These are phyloP conservation scores for Pythium diclinum DNA, from an alignment of 352 stramenopile genomes.

Conservation along the genomic window DNA sequence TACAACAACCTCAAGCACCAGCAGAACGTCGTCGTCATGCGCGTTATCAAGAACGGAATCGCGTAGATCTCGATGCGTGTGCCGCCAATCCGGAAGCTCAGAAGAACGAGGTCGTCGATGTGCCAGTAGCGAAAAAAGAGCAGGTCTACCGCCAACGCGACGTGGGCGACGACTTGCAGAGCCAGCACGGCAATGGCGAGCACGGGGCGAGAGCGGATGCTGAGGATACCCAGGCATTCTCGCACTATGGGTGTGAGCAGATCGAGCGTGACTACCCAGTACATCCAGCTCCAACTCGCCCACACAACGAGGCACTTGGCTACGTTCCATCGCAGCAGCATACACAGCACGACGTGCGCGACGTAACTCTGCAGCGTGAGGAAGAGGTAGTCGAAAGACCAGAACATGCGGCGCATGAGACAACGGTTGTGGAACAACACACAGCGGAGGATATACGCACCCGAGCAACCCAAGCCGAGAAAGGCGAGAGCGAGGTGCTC, in stretches of 20 bases:
- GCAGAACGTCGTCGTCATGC: constrained; percentile 7
- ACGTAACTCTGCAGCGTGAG: constrained; percentile 23
- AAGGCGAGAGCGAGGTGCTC: background rate
- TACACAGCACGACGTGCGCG: constrained; percentile 16
- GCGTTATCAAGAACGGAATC: background rate
- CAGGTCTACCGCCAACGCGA: background rate
- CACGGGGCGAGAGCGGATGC: background rate
- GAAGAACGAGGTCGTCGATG: background rate
- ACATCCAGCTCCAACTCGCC: constrained; percentile 19
- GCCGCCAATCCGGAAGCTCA: background rate
- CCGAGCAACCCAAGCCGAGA: background rate
- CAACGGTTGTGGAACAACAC: constrained; percentile 9
- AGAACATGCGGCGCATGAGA: constrained; percentile 3
- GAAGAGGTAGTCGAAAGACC: constrained; percentile 32
- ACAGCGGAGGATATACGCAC: background rate
- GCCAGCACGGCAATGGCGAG: background rate
- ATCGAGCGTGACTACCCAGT: constrained; percentile 29
- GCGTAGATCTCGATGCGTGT: background rate
- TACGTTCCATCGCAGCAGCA: constrained; percentile 22
- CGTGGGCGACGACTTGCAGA: background rate
- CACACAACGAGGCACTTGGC: background rate
- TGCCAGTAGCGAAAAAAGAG: background rate
- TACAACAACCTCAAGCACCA: constrained; percentile 2
- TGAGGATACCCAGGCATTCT: background rate
- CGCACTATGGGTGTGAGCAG: background rate